Evolutionary conservation across 768 basidiomycete species (phyloP), one percentile per base, ranked within the genome.

Genomic region (Obba rivulosa): DNA sequence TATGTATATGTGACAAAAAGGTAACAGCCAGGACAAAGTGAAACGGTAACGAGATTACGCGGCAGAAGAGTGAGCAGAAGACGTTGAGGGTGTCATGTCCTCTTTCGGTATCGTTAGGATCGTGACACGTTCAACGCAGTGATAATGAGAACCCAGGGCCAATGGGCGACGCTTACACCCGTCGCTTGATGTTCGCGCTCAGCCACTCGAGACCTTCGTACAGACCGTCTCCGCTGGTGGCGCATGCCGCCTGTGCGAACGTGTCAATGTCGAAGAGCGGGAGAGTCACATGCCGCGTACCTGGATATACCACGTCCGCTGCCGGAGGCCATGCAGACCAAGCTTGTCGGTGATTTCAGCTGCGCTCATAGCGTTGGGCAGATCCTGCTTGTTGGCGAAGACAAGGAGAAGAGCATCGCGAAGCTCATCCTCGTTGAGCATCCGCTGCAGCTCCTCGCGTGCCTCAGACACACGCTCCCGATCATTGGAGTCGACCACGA

Each of bases 311-410:
- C 96, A 99, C 53, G 88, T 92, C 73, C 96, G 78, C 76, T 97
- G 90, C 67, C 93, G 86, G 61, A 99, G 84, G 45, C 92, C 90
- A 66, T 98, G 95, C 45, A 99, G 87, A 53, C 96, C 95, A 60
- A 99, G 92, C 71, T 98, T 98, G 74, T 99, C 96, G 51, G 96
- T 98, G 64, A 99, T 96, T 72, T 99, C 96, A 55, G 94, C 89
- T 36, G 95, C 95, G 66, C 93, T 95, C 94, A 97, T 97, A 57
- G 95, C 96, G 67, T 99, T 98, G 57, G 96, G 96, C 65, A 99
- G 74, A 83, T 99, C 96, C 74, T 99, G 96, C 77, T 99, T 99
- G 84, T 99, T 99, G 69, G 96, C 95, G 62, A 98, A 98, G 64
- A 99, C 96, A 57, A 99, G 83, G 59, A 99, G 87, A 62, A 97